Evolutionary conservation across 352 stramenopile species (phyloP).

Genomic region (Globisporangium lucens): DNA sequence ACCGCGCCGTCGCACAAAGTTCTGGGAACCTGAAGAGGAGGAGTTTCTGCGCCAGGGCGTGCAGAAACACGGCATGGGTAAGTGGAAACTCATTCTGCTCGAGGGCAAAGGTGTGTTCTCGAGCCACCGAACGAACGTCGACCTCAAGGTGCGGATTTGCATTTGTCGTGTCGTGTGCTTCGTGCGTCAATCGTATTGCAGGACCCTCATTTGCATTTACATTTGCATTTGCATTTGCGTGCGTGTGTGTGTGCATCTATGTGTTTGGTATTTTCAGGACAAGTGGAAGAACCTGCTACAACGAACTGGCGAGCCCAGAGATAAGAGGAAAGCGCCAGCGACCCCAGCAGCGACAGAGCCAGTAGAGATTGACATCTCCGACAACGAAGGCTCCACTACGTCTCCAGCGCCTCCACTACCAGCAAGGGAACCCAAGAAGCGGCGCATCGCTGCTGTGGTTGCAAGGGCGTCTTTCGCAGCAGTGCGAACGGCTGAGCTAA

Average conservation of each 20-base stretch:
- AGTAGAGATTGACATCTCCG: background rate
- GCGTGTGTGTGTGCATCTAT: background rate
- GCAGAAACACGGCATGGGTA: conserved; percentile 32
- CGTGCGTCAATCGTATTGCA: background rate
- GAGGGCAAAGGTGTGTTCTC: conserved; percentile 39
- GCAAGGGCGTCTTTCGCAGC: conserved; percentile 10
- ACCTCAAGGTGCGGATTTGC: conserved; percentile 45
- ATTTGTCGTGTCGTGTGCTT: background rate
- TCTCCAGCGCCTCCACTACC: too few species aligned
- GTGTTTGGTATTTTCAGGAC: conserved; percentile 22
- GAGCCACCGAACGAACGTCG: conserved; percentile 48
- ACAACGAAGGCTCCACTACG: background rate
- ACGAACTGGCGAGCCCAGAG: conserved; percentile 5
- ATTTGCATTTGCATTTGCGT: background rate
- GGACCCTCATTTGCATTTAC: background rate
- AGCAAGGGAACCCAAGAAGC: background rate
- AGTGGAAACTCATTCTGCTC: conserved; percentile 47
- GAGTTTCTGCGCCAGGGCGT: conserved; percentile 39
- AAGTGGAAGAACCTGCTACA: conserved; percentile 44
- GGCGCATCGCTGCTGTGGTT: background rate
- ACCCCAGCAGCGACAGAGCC: background rate
- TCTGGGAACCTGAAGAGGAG: conserved; percentile 49
- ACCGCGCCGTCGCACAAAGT: conserved; percentile 24
- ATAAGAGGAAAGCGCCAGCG: background rate
- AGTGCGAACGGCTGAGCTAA: conserved; percentile 8